A percentile compares a stretch with the other conserved stretches of the same genome.
phyloP scores from a whole-genome alignment of 441 rosid species.

The Theobroma grandiflorum region DNA sequence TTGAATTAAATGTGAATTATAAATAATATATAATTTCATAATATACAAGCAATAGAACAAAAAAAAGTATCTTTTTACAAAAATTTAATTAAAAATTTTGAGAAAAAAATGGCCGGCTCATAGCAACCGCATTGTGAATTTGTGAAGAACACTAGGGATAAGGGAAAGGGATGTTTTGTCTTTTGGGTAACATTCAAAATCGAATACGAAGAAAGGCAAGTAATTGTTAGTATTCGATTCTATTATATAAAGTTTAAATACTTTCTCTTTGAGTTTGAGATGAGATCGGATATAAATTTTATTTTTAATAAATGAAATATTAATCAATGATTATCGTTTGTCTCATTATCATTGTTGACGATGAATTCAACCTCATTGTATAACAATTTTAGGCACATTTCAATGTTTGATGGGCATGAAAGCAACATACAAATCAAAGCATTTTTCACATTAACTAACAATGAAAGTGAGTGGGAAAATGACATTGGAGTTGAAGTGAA shows the following conservation, averaged over 20 bases:
- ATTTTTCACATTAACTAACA: slow-evolving; percentile 24
- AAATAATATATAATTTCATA: no score
- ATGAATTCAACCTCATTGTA: no score
- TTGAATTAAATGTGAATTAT: no score
- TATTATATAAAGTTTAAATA: no score
- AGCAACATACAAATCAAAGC: slow-evolving; percentile 11
- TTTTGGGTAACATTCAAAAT: slow-evolving; percentile 14
- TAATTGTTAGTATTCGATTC: no score
- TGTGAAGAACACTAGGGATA: slow-evolving; percentile 20
- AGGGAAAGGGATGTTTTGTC: slow-evolving; percentile 30
- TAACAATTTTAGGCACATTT: background rate
- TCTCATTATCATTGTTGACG: no score
- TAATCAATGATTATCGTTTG: background rate
- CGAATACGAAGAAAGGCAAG: background rate
- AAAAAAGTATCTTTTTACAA: background rate
- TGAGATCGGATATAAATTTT: no score
- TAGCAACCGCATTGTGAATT: slow-evolving; percentile 23
- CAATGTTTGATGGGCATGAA: background rate
- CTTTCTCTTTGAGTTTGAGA: no score
- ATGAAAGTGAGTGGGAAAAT: slow-evolving; percentile 29
- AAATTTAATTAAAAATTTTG: background rate
- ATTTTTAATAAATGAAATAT: background rate
- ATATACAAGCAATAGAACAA: no score
- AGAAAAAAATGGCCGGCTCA: slow-evolving; percentile 8
- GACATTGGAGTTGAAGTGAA: slow-evolving; percentile 32